Conservation (phyloP, 257 asterid genomes). For the Solanum arcanum region DNA sequence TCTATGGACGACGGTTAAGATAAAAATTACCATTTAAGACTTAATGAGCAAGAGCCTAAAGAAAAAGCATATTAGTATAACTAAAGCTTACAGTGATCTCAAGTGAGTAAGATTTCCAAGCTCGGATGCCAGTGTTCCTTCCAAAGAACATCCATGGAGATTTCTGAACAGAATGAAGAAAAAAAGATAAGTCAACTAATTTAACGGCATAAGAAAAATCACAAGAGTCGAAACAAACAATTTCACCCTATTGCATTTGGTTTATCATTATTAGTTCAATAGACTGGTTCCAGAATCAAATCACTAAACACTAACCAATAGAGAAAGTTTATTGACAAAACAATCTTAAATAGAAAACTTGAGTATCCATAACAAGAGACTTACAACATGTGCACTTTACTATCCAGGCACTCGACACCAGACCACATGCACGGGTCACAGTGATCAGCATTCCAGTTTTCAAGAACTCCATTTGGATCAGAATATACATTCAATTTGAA, state of each 20-base stretch:
- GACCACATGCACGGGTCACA: conserved; percentile 73
- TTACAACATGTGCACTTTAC: conserved; percentile 63
- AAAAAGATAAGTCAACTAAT: neutral
- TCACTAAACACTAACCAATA: neutral
- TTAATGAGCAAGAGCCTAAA: neutral
- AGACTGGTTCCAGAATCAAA: neutral
- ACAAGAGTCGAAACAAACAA: neutral
- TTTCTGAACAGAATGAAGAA: conserved; percentile 30
- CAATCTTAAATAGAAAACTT: neutral
- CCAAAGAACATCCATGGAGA: conserved; percentile 53
- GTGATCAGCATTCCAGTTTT: conserved; percentile 56
- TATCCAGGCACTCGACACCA: conserved; percentile 59
- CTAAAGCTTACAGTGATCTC: conserved; percentile 59
- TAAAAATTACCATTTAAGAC: neutral
- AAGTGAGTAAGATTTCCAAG: conserved; percentile 64
- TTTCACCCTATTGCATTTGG: neutral
- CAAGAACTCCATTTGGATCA: conserved; percentile 60
- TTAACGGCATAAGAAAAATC: neutral
- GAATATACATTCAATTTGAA: conserved; percentile 43
- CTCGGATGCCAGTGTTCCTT: conserved; percentile 65
- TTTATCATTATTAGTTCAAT: neutral
- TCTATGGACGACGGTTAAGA: neutral
- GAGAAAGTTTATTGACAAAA: neutral
- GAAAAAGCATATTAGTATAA: neutral
- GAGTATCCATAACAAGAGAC: conserved; percentile 7